Percentiles rank a stretch among this genome's conserved stretches.
Conservation (phyloP, 768 basidiomycete species). For the Crassisporium funariophilum region DNA sequence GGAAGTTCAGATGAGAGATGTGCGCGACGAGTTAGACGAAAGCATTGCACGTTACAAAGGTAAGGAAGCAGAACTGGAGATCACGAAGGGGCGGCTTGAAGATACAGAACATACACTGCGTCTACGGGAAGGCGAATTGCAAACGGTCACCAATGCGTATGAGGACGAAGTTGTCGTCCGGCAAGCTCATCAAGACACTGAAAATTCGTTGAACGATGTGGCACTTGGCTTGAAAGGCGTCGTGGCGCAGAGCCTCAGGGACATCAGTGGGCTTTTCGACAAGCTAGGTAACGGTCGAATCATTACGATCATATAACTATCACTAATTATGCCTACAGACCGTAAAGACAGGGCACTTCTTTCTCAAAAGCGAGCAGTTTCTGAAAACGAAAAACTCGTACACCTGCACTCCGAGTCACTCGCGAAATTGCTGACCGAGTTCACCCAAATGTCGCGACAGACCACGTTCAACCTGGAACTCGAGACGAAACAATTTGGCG, state of each 20-base stretch:
- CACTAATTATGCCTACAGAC: slow-evolving; percentile 45
- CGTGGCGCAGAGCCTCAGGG: slow-evolving; percentile 66
- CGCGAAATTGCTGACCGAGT: slow-evolving; percentile 59
- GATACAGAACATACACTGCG: slow-evolving; percentile 54
- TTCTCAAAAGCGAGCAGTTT: slow-evolving; percentile 67
- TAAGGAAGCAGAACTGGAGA: slow-evolving; percentile 74
- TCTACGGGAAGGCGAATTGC: slow-evolving; percentile 58
- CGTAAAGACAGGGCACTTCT: slow-evolving; percentile 68
- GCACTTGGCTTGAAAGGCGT: slow-evolving; percentile 69
- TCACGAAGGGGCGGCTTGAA: slow-evolving; percentile 57
- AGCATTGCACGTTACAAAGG: slow-evolving; percentile 76
- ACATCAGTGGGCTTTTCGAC: slow-evolving; percentile 71
- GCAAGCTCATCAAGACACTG: slow-evolving; percentile 76
- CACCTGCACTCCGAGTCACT: slow-evolving; percentile 54
- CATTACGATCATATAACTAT: not conserved
- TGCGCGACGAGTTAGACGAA: slow-evolving; percentile 91
- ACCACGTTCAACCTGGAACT: slow-evolving; percentile 53
- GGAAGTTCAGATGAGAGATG: slow-evolving; percentile 77
- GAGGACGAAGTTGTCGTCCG: slow-evolving; percentile 82
- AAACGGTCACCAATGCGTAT: slow-evolving; percentile 55
- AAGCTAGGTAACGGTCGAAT: slow-evolving; percentile 71
- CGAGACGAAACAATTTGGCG: slow-evolving; percentile 58
- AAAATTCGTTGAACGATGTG: slow-evolving; percentile 68
- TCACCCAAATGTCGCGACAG: slow-evolving; percentile 58
- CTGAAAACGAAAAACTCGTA: slow-evolving; percentile 62